phyloP scores from a whole-genome alignment of 129 eudicot species.

The Ambrosia artemisiifolia region DNA sequence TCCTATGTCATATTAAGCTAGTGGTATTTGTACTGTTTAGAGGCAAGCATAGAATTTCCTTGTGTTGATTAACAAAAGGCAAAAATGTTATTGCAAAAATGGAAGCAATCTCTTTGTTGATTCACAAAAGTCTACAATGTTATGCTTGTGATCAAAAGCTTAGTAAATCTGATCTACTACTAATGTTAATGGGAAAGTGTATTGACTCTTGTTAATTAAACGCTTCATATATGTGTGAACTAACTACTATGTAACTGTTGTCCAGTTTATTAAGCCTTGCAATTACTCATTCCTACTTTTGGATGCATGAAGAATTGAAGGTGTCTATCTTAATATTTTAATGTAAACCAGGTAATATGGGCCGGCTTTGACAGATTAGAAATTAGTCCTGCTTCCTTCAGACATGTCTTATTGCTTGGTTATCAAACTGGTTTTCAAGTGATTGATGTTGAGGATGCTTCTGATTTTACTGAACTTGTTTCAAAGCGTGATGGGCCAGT shows the following conservation, averaged over 20 bases:
- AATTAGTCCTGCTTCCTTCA: conserved; percentile 36
- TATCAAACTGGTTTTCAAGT: conserved; percentile 62
- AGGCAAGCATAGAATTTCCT: neutral
- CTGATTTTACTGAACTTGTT: conserved; percentile 45
- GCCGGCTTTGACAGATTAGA: conserved; percentile 55
- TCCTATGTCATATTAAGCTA: conserved; percentile 1
- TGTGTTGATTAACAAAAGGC: conserved; percentile 9
- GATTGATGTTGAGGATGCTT: conserved; percentile 52
- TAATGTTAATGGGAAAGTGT: neutral
- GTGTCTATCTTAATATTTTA: neutral
- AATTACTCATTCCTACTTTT: neutral
- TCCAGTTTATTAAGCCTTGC: neutral
- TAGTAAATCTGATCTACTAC: neutral
- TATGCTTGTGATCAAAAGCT: conserved; percentile 11
- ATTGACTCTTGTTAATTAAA: neutral
- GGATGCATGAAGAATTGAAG: conserved; percentile 15
- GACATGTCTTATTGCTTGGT: conserved; percentile 49
- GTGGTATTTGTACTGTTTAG: neutral
- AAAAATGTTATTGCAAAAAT: neutral
- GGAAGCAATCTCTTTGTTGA: too few relatives aligned
- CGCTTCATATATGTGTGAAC: neutral
- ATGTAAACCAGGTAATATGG: conserved; percentile 47
- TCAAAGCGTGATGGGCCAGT: conserved; percentile 52
- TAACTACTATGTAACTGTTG: neutral
- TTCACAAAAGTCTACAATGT: conserved; percentile 7